Evolutionary conservation across 1,284 basidiomycete genomes (phyloP).

Genomic region (Takashimella tepidaria): DNA sequence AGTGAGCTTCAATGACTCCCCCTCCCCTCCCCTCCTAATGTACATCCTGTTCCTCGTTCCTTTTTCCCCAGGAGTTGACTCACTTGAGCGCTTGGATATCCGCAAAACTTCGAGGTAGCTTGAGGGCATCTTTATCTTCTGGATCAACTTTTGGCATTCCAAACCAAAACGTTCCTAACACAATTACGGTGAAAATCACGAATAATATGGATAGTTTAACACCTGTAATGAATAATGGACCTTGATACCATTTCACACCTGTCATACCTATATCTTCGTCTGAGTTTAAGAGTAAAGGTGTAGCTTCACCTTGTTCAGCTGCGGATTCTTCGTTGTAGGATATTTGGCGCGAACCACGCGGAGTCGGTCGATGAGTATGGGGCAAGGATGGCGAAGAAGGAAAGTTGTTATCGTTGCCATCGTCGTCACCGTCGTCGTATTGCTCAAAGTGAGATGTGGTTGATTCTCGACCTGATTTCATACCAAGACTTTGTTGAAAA

Average conservation of each 20-base stretch:
- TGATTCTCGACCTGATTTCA: too few species aligned
- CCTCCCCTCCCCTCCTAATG: too few species aligned
- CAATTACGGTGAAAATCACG: conserved; percentile 59
- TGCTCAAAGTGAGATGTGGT: too few species aligned
- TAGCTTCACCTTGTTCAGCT: background rate
- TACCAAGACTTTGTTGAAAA: too few species aligned
- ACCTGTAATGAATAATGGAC: conserved; percentile 67
- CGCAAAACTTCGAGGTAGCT: conserved; percentile 74
- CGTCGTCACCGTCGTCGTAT: too few species aligned
- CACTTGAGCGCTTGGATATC: conserved; percentile 74
- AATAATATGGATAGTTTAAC: conserved; percentile 78
- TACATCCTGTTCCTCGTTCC: too few species aligned
- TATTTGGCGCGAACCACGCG: background rate
- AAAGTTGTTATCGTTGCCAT: too few species aligned
- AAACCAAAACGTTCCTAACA: conserved; percentile 69
- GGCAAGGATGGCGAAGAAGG: too few species aligned
- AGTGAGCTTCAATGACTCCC: too few species aligned
- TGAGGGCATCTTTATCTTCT: conserved; percentile 68
- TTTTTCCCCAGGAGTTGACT: too few species aligned
- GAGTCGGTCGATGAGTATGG: too few species aligned
- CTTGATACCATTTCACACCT: conserved; percentile 39
- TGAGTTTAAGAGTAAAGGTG: background rate
- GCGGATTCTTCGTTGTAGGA: background rate
- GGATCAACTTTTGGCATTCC: conserved; percentile 71
- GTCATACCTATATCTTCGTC: conserved; percentile 7